Base-by-base conservation (phyloP, 2,329 filamentous ascomycete species). In the Coniochaeta ligniaria region DNA sequence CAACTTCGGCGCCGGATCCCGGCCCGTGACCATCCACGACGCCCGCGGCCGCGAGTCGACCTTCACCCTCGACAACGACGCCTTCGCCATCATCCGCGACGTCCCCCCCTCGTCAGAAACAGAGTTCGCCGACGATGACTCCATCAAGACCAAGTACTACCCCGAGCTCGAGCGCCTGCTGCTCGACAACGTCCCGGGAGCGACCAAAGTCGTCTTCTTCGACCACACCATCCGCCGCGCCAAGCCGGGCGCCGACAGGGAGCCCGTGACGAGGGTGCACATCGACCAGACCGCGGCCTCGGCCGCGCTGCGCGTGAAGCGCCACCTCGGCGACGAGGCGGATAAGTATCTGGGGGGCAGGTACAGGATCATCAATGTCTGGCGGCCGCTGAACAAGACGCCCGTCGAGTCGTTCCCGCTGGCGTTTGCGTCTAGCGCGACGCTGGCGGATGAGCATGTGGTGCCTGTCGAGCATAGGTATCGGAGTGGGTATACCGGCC, bases 331-430 rank as follows among this genome's bases (percentile, higher is more conserved):
- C 0, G 81, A 82, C 11, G 89, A 92, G 63, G 89, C 90, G 0
- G 86, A 88, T 4, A 69, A 74, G 60, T 77, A 94, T 0, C 81
- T 94, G 1, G 71, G 80, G 61, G 84, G 82, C 2, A 85, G 92
- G 2, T 92, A 91, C 73, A 84, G 92, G 62, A 91, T 96, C 69
- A 84, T 96, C 72, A 96, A 96, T 66, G 88, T 96, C 56, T 96
- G 92, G 92, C 82, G 90, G 0, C 86, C 87, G 17, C 75, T 85
- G 9, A 83, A 81, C 73, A 72, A 74, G 66, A 76, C 78, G 38
- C 84, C 87, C 2, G 81, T 90, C 7, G 84, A 86, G 61, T 82
- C 89, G 52, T 84, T 81, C 66, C 90, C 90, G 1, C 78, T 92
- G 1, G 87, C 85, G 0, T 85, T 91, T 36, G 83, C 89, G 0